Evolutionary conservation across 495 filamentous ascomycete species (phyloP), one percentile per base, ranked within the genome.

Genomic region (Aspergillus sclerotioniger): DNA sequence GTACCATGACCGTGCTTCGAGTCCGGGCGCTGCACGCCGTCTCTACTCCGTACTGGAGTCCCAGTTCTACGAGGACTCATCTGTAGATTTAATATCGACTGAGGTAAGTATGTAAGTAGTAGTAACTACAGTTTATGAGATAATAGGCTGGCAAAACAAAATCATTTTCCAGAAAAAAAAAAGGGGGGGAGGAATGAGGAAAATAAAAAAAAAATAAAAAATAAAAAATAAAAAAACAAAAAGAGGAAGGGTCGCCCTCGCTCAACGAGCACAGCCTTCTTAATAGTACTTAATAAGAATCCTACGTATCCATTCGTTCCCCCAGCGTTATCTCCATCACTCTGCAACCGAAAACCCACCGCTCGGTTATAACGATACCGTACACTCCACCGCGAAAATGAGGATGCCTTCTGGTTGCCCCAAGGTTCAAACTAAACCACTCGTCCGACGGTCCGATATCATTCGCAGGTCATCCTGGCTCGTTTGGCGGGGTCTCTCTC

Each of bases 361-460:
- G 37, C 37, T 41, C 37, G 37, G 37, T 6, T n/a, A 41, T 16
- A 32, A 31, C 47, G 25, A 31, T 50, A 32, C 47, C 15, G 13
- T 28, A 28, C 53, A 41, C 49, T 53, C 31, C 49, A 60, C 20
- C 35, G 8, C 19, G 52, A 62, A 66, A 25, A 66, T 51, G 55
- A 39, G 58, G 63, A 58, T 66, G 63, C 60, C 63, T 62, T 25
- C 25, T 25, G 25, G 25, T 25, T 60, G 58, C 33, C 33, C 49
- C 46, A 49, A 55, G 51, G 49, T 59, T 54, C 45, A 51, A 44
- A 12, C 25, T 12, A 51, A 41, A 41, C 37, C 37, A 41, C 37
- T 41, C 33, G 33, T 37, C 13, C 33, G 3, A 37, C 9, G 7
- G 33, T 37, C 13, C 33, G 3, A 37, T 37, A 15, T 37, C 8